Evolutionary conservation across 1,284 basidiomycete species (phyloP), one percentile per base, ranked within the genome.

Genomic region (Melampsora larici-populina): DNA sequence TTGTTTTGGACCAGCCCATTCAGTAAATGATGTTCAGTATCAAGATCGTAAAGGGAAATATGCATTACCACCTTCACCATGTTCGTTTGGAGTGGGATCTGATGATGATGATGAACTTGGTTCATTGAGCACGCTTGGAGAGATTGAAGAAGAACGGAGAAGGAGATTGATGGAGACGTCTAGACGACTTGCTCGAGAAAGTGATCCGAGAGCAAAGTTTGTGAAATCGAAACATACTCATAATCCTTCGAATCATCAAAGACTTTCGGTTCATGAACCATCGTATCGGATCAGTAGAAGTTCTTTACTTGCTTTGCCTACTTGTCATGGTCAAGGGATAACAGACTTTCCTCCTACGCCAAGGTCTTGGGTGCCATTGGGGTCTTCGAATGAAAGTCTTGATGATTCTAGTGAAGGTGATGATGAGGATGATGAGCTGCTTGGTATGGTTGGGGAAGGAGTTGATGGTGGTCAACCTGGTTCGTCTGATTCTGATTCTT

Each of bases 331-430:
- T 29, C 70, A 73, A 62, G 62, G 36, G 21, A 31, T 29, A 1
- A n/a, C 36, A n/a, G 70, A 73, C 33, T 55, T 64, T 24, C 72
- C 72, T 1, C 62, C 72, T 2, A 75, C 72, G 1, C 72, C 72
- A 24, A 29, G 72, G 24, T 75, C 72, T 6, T 75, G 72, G 72
- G 72, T 75, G 5, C 72, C 72, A 31, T 58, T 75, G 7, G 63
- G 49, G 3, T 67, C 72, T 8, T 36, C 72, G 1, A 51, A 55
- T 51, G 72, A 49, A 2, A 75, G 72, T 36, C 21, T 55, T n/a
- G 63, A 66, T 31, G 36, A 48, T 1, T 75, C 51, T 2, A 49
- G 58, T 13, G 63, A 29, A 36, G 63, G 58, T 7, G 63, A 66
- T 1, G 72, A 75, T 36, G 65, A 75, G 33, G 55, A 58, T 29